Evolutionary conservation across 1,284 basidiomycete genomes (phyloP).

Genomic region (Pseudozyma hubeiensis): DNA sequence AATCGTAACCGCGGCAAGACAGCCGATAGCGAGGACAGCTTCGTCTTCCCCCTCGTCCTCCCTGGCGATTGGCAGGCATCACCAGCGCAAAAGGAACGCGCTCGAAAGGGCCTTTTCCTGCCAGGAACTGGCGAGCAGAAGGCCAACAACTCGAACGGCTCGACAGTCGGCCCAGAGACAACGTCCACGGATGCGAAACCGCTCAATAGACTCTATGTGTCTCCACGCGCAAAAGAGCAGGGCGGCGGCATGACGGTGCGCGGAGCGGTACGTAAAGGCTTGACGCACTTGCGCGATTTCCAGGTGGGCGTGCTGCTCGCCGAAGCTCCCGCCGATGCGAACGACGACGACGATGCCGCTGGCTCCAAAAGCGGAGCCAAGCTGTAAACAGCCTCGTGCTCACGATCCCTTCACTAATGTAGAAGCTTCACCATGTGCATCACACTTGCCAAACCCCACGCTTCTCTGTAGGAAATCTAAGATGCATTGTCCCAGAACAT

Average conservation of each 20-base stretch:
- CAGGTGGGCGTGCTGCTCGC: conserved; percentile 48
- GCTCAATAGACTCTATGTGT: conserved; percentile 59
- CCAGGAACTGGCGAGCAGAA: conserved; percentile 21
- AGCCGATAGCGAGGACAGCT: conserved; percentile 36
- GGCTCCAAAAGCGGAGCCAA: conserved; percentile 3
- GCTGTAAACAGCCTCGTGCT: conserved; percentile 9
- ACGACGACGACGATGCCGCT: conserved; percentile 5
- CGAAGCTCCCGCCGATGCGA: neutral
- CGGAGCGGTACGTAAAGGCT: conserved; percentile 44
- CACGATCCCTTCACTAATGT: neutral
- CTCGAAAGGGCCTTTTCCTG: conserved; percentile 20
- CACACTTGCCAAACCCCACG: too few relatives aligned
- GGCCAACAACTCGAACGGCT: neutral
- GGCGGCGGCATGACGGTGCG: conserved; percentile 59
- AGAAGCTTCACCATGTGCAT: neutral
- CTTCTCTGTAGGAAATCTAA: neutral
- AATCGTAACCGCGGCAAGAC: conserved; percentile 6
- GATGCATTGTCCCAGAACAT: conserved; percentile 2
- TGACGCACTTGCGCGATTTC: conserved; percentile 51
- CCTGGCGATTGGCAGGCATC: conserved; percentile 59
- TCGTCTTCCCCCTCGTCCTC: conserved; percentile 60
- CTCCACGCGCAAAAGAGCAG: conserved; percentile 44
- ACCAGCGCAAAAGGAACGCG: conserved; percentile 41
- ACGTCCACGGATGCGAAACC: conserved; percentile 3
- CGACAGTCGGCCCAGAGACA: neutral